Base-by-base conservation (phyloP, 768 basidiomycete species). In the Tulasnella sp. region DNA sequence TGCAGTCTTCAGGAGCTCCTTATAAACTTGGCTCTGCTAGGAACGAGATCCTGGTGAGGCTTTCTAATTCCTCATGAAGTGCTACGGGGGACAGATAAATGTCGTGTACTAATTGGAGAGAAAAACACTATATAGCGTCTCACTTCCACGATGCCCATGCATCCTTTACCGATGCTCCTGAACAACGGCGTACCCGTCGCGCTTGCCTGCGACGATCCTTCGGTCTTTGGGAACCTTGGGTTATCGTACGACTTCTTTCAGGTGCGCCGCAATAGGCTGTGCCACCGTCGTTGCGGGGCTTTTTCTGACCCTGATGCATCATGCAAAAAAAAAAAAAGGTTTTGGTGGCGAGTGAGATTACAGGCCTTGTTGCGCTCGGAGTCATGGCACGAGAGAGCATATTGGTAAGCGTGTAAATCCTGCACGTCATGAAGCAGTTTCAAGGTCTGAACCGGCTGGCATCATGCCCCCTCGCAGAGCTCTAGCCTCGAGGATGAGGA, bases 231-330 rank as follows among this genome's bases (percentile, higher is more conserved):
- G 12, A 85, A 84, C 63, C 81, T 83, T 79, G 85, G 85, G 0
- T 73, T 89, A 4, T 81, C 83, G 0, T 89, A 78, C 66, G 87
- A 89, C 69, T 88, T 81, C 68, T 89, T 77, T 69, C 87, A 88
- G 74, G 85, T 81, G 63, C 60, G 66, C 21, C 34, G 7, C 34
- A 38, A 7, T 15, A 7, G 15, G 34, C 34, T 7, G 15, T 7
- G 34, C 34, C 34, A 7, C 34, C 34, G 15, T n/a, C n/a, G n/a
- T n/a, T 34, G 17, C 19, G 46, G 10, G 46, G 34, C 34, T 38
- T 15, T 7, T 15, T 38, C 7, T 38, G 7, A 38, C 15, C 34
- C 34, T 38, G 5, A 38, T 38, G 5, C 34, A 5, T 38, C 7
- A 38, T 38, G n/a, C n/a, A n/a, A n/a, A n/a, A n/a, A n/a, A n/a